Base-by-base conservation (phyloP, 2,329 filamentous ascomycete genomes). In the Xylariaceae sp. region DNA sequence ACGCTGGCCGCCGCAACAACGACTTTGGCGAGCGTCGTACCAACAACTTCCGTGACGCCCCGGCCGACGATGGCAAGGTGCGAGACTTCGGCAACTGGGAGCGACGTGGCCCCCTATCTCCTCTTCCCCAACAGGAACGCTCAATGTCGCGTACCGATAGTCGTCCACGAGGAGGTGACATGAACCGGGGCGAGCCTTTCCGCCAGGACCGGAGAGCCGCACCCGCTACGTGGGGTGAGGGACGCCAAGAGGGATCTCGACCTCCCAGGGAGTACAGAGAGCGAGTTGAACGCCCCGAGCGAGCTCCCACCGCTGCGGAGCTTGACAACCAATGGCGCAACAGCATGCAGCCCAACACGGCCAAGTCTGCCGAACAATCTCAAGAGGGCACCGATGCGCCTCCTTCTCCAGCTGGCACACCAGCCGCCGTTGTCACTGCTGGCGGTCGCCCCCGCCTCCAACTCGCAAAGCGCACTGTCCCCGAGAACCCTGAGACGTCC, bases 41-140 rank as follows among this genome's bases (percentile, higher is more conserved):
- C 51, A 79, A 84, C 2, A 62, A 57, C 49, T 79, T 86, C 67
- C 87, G 89, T 66, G 88, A 89, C 66, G 84, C 84, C 55, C 84
- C 85, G 64, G 80, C 82, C 62, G 84, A 88, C 63, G 90, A 93
- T 73, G 88, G 88, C 66, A 92, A 90, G 73, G 76, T 85, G 58
- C 87, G 90, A 59, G 90, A 95, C 73, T 88, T 94, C 66, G 83
- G 85, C 67, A 95, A 91, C 75, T 99, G 94, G 94, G 93, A 97
- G 76, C 89, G 94, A 68, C 94, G 90, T 72, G 94, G 94, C 10
- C 94, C 94, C 44, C 81, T 97, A 58, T 90, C 93, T 48, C 90
- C 93, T 18, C 80, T 77, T 66, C 80, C 80, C 55, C 82, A 78
- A 60, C 66, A 77, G 51, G 82, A 86, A 64, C 78, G 78, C 58